A percentile compares a stretch with the other conserved stretches of the same genome.
These are phyloP conservation scores for Globisporangium nodosum DNA, from an alignment of 352 stramenopile species.

Conservation along the genomic window DNA sequence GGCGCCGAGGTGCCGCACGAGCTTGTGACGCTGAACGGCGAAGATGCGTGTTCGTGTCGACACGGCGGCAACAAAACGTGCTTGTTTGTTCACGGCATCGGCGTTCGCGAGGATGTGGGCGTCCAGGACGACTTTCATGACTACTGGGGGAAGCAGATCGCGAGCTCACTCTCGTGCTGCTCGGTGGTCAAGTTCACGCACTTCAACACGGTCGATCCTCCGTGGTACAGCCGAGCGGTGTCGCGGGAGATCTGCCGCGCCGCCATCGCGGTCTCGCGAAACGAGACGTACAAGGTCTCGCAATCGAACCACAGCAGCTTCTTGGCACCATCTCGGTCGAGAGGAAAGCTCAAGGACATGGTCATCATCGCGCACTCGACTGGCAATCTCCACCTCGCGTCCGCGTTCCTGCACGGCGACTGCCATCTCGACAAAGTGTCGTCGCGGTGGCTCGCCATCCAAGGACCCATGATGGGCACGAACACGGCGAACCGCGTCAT, in stretches of 20 bases:
- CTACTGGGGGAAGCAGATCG: slow-evolving; percentile 23
- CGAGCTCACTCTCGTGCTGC: slow-evolving; percentile 25
- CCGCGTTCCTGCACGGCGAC: slow-evolving; percentile 17
- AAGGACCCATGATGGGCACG: slow-evolving; percentile 20
- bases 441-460: slow-evolving; percentile 21
- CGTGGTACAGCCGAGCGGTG: slow-evolving; percentile 23
- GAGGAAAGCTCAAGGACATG: slow-evolving; percentile 14
- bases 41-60: background rate
- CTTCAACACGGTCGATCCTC: slow-evolving; percentile 22
- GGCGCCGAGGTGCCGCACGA: no score
- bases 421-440: slow-evolving; percentile 14
- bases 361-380: slow-evolving; percentile 35
- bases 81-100: slow-evolving; percentile 43
- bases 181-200: slow-evolving; percentile 28
- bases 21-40: no score
- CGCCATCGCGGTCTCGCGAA: slow-evolving; percentile 15
- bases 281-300: background rate
- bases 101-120: slow-evolving; percentile 19
- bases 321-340: background rate
- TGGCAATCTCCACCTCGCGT: slow-evolving; percentile 29
- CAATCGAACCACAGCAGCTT: no score
- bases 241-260: slow-evolving; percentile 25
- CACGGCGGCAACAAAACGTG: slow-evolving; percentile 22
- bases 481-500: slow-evolving; percentile 7
- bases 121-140: slow-evolving; percentile 17